A percentile compares a stretch with the other conserved stretches of the same genome.
phyloP scores from a whole-genome alignment of 164 flowering plant species.

The Tinospora cordifolia region DNA sequence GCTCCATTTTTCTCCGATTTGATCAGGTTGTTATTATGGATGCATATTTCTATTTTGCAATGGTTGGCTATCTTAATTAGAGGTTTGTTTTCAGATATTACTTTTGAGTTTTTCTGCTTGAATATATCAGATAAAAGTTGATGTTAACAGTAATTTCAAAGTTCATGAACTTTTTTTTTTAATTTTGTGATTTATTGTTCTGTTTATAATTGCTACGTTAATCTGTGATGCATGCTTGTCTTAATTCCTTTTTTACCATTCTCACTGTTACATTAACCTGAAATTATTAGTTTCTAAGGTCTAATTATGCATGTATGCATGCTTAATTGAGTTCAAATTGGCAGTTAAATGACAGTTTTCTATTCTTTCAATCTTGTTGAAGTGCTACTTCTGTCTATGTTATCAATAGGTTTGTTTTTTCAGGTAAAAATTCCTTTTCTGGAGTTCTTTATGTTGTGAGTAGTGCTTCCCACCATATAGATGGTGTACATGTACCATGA shows the following conservation, averaged over 20 bases:
- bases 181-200: too few relatives aligned
- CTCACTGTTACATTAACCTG: not conserved
- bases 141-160: not conserved
- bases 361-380: too few relatives aligned
- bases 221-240: not conserved
- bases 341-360: too few relatives aligned
- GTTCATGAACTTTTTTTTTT: too few relatives aligned
- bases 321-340: not conserved
- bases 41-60: not conserved
- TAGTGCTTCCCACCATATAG: too few relatives aligned
- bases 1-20: slow-evolving; percentile 10
- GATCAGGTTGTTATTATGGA: slow-evolving; percentile 14
- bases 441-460: too few relatives aligned
- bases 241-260: not conserved
- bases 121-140: not conserved
- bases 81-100: slow-evolving; percentile 11
- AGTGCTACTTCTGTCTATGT: not conserved
- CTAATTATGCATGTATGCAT: not conserved
- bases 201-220: not conserved
- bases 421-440: too few relatives aligned
- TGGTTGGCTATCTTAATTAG: not conserved
- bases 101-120: not conserved
- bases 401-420: too few relatives aligned
- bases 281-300: not conserved
- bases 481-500: too few relatives aligned